Evolutionary conservation across 495 filamentous ascomycete species (phyloP), one percentile per base, ranked within the genome.

Genomic region (Elasticomyces elasticus): DNA sequence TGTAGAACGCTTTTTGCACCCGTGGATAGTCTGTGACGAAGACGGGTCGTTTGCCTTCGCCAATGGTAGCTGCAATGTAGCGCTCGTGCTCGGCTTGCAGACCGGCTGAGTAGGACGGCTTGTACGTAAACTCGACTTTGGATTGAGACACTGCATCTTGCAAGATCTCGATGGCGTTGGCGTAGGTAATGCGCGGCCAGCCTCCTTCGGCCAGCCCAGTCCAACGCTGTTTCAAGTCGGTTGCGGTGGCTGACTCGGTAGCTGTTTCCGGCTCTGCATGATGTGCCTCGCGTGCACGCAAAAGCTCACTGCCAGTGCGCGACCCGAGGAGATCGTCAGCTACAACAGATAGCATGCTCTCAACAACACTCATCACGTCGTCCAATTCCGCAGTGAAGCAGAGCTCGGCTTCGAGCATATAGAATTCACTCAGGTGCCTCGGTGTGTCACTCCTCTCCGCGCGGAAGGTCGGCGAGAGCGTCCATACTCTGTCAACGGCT

Each of bases 351-450:
- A 94, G 74, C 74, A 92, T 79, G 54, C 82, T 69, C 67, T 97
- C 87, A n/a, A 86, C 77, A 9, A 92, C 64, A 54, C 82, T 73
- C 74, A 95, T 89, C 53, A 98, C 74, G 9, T 74, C 71, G 38
- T 74, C 69, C 20, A 95, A 67, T 44, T 80, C 74, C 26, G 86
- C 72, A 48, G 83, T 80, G 66, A 94, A 95, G 65, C 78, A 82
- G 49, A 86, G 70, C 68, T 98, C 92, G 7, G 82, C 89, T 69
- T 98, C 92, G 1, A 98, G 79, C 92, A 98, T 98, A 70, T 96
- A 97, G 67, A 98, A 98, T 62, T 98, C 92, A 72, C 87, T 94
- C 43, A 97, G 73, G 70, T 98, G 92, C 31, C 94, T 84, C 15
- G 89, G 79, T 5, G 92, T 97, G 68, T 96, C 89, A 66, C 89